phyloP scores from a whole-genome alignment of 306 rosid species.

The Quercus robur region DNA sequence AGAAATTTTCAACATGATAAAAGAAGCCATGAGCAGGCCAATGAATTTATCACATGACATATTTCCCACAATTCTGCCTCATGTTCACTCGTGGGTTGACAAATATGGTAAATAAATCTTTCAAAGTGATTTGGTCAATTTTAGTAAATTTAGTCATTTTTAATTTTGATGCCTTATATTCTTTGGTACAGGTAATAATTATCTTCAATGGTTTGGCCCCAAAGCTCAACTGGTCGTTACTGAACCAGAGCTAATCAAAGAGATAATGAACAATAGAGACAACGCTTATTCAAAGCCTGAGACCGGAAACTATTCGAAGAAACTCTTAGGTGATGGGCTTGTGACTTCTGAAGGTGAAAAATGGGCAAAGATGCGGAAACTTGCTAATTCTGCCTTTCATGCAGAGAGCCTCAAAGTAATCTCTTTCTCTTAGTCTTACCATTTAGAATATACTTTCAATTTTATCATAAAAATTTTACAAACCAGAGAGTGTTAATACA shows the following conservation, averaged over 20 bases:
- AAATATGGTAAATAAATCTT: not conserved
- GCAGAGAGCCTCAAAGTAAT: slow-evolving; percentile 17
- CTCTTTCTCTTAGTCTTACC: not conserved
- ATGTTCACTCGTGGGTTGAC: too few relatives aligned
- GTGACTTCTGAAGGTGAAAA: slow-evolving; percentile 5
- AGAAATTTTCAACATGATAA: too few relatives aligned
- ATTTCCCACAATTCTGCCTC: too few relatives aligned
- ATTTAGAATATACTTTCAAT: not conserved
- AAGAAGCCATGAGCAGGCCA: too few relatives aligned
- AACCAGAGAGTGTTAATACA: too few relatives aligned
- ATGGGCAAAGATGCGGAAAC: slow-evolving; percentile 16
- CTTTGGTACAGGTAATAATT: not conserved
- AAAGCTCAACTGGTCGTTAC: slow-evolving; percentile 2
- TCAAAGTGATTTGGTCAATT: not conserved
- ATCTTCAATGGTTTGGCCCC: slow-evolving; percentile 3
- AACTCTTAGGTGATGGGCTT: slow-evolving; percentile 16
- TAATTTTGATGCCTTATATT: too few relatives aligned
- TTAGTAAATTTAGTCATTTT: not conserved
- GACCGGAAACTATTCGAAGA: not conserved
- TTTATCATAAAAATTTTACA: too few relatives aligned
- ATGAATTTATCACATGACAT: too few relatives aligned
- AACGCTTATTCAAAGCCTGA: not conserved
- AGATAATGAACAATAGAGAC: not conserved
- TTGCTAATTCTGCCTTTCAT: not conserved
- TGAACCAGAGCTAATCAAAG: not conserved